phyloP scores from a whole-genome alignment of 2,329 filamentous ascomycete species.

The Stemphylium beticola region DNA sequence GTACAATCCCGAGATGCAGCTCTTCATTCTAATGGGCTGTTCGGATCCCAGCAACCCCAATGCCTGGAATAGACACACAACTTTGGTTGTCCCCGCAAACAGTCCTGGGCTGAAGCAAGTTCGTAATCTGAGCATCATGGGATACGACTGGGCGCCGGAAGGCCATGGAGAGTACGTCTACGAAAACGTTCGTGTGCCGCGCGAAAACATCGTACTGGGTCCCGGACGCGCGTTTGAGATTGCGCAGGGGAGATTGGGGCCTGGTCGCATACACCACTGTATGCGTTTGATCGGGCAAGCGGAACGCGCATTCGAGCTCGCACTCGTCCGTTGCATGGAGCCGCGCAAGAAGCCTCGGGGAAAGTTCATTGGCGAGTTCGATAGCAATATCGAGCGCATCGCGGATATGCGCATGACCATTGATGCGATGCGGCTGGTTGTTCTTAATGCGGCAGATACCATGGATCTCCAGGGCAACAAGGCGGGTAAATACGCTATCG shows the following conservation, averaged over 20 bases:
- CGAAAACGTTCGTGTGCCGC: constrained; percentile 50
- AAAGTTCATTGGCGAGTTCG: constrained; percentile 51
- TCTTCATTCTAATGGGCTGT: constrained; percentile 49
- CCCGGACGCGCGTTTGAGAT: constrained; percentile 53
- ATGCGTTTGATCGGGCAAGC: constrained; percentile 53
- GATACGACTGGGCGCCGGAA: constrained; percentile 52
- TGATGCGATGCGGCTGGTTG: constrained; percentile 50
- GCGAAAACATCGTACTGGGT: constrained; percentile 52
- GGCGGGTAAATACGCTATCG: constrained; percentile 51
- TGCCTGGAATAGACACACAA: constrained; percentile 51
- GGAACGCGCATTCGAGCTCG: constrained; percentile 52
- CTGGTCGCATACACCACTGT: constrained; percentile 53
- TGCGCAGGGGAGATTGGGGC: constrained; percentile 51
- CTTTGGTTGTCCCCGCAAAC: constrained; percentile 48
- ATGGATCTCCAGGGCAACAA: constrained; percentile 53
- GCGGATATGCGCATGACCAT: constrained; percentile 53
- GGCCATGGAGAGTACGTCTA: constrained; percentile 53
- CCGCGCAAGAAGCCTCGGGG: constrained; percentile 49
- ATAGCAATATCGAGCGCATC: constrained; percentile 52
- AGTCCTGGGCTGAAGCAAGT: constrained; percentile 49
- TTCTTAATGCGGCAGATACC: constrained; percentile 52
- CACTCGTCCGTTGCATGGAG: constrained; percentile 48
- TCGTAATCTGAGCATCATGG: constrained; percentile 52
- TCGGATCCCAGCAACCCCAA: constrained; percentile 50
- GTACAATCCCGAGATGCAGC: constrained; percentile 46